Percentiles rank a stretch among this genome's conserved stretches.
phyloP scores from a whole-genome alignment of 2,329 filamentous ascomycete species.

The Lachnellula occidentalis region DNA sequence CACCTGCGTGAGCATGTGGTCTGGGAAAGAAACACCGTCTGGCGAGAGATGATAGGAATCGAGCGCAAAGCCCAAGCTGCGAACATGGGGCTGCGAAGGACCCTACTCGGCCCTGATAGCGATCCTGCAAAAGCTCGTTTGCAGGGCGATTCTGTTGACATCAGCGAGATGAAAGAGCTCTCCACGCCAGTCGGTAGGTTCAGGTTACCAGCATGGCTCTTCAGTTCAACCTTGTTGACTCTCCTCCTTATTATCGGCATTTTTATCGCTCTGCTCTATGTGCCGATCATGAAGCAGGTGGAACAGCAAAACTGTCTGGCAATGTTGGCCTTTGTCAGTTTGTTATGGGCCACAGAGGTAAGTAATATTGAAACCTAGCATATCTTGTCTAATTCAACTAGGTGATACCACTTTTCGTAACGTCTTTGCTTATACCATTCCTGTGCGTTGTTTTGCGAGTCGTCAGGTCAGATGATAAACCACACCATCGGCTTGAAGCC shows the following conservation, averaged over 20 bases:
- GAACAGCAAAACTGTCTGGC: slow-evolving; percentile 97
- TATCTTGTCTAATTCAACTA: slow-evolving; percentile 32
- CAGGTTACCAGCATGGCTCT: slow-evolving; percentile 72
- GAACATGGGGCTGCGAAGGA: slow-evolving; percentile 72
- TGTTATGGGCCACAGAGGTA: slow-evolving; percentile 95
- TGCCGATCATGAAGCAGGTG: slow-evolving; percentile 77
- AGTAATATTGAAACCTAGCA: slow-evolving; percentile 19
- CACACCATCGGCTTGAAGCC: slow-evolving; percentile 65
- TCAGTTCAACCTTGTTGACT: slow-evolving; percentile 75
- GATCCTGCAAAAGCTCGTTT: slow-evolving; percentile 63
- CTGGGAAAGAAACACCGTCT: slow-evolving; percentile 98
- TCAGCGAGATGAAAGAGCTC: slow-evolving; percentile 60
- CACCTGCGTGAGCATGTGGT: slow-evolving; percentile 95
- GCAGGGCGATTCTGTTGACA: slow-evolving; percentile 76
- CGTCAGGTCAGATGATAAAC: slow-evolving; percentile 69
- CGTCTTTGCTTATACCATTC: slow-evolving; percentile 89
- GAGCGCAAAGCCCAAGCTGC: slow-evolving; percentile 93
- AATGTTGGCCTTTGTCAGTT: slow-evolving; percentile 85
- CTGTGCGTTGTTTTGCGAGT: slow-evolving; percentile 82
- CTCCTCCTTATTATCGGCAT: slow-evolving; percentile 64
- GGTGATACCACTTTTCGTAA: slow-evolving; percentile 96
- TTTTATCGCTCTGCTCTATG: slow-evolving; percentile 67
- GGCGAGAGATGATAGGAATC: slow-evolving; percentile 98
- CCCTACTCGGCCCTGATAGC: slow-evolving; percentile 70
- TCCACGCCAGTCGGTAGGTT: slow-evolving; percentile 75